phyloP scores from a whole-genome alignment of 2,329 filamentous ascomycete species.

The Clarireedia paspali region DNA sequence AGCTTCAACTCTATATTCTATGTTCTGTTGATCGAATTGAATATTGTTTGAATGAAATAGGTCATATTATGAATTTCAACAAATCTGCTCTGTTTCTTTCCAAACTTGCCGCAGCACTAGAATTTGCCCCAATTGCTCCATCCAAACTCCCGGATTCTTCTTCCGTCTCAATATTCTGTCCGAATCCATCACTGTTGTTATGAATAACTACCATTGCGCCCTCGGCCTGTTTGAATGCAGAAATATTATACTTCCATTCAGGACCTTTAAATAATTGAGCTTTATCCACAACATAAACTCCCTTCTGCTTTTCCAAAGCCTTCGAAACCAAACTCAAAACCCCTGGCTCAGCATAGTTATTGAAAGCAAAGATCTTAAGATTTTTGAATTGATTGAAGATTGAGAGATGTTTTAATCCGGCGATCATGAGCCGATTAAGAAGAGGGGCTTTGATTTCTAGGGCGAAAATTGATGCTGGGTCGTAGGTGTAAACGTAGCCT shows the following conservation, averaged over 20 bases:
- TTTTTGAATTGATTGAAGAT: conserved; percentile 1
- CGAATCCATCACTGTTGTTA: conserved; percentile 27
- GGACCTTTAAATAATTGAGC: no score
- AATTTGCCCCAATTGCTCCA: conserved; percentile 23
- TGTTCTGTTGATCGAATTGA: no score
- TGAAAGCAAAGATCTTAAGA: conserved; percentile 23
- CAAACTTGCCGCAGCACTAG: conserved; percentile 24
- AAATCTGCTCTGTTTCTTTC: conserved; percentile 19
- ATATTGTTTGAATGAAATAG: no score
- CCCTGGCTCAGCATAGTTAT: conserved; percentile 19
- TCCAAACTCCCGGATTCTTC: conserved; percentile 21
- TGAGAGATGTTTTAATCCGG: no score
- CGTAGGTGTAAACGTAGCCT: conserved; percentile 10
- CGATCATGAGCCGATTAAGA: no score
- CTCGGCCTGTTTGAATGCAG: no score
- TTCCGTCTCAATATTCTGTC: conserved; percentile 27
- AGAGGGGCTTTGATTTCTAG: no score
- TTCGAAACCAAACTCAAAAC: conserved; percentile 6
- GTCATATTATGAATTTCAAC: not conserved
- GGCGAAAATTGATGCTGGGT: no score
- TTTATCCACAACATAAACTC: no score
- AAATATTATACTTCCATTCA: no score
- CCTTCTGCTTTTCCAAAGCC: conserved; percentile 18
- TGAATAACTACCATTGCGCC: conserved; percentile 14
- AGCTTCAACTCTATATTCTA: no score